Evolutionary conservation across 805 yeast species (phyloP).

Genomic region (Teunomyces lycoperdinae): DNA sequence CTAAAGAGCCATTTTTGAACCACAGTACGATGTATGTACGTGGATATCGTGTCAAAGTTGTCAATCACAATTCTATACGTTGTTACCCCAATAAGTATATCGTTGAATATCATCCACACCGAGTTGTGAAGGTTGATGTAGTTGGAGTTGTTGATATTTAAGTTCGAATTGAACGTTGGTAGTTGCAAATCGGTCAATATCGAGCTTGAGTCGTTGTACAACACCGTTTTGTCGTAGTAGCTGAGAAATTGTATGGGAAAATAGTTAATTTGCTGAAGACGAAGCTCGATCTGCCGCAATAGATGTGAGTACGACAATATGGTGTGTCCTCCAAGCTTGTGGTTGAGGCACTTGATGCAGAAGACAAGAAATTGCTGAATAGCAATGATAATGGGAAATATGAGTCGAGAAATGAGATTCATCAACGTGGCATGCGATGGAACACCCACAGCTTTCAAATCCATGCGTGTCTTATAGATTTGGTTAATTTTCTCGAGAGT

Average conservation of each 20-base stretch:
- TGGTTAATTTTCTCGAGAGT: conserved; percentile 34
- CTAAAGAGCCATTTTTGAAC: conserved; percentile 43
- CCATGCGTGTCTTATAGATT: conserved; percentile 18
- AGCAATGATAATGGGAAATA: conserved; percentile 11
- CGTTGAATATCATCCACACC: conserved; percentile 84
- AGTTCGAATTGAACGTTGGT: conserved; percentile 33
- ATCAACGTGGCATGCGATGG: not conserved
- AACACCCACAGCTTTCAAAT: not conserved
- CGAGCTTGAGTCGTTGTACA: conserved; percentile 16
- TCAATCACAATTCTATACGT: conserved; percentile 46
- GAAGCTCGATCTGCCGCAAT: conserved; percentile 73
- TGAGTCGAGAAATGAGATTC: conserved; percentile 6
- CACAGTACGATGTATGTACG: conserved; percentile 21
- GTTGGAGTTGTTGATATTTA: conserved; percentile 45
- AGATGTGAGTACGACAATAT: conserved; percentile 52
- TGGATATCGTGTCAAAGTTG: conserved; percentile 19
- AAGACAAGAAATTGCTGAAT: conserved; percentile 17
- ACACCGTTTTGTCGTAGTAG: conserved; percentile 39
- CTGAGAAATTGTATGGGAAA: conserved; percentile 77
- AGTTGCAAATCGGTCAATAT: conserved; percentile 43
- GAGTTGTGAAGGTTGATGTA: conserved; percentile 82
- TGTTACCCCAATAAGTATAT: conserved; percentile 68
- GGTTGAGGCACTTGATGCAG: conserved; percentile 27
- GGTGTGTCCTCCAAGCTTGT: conserved; percentile 16
- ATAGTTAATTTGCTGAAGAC: conserved; percentile 71